Percentiles rank a stretch among this genome's conserved stretches.
These are phyloP conservation scores for Arxiozyma bovina DNA, from an alignment of 1,139 yeast species.

Conservation along the genomic window DNA sequence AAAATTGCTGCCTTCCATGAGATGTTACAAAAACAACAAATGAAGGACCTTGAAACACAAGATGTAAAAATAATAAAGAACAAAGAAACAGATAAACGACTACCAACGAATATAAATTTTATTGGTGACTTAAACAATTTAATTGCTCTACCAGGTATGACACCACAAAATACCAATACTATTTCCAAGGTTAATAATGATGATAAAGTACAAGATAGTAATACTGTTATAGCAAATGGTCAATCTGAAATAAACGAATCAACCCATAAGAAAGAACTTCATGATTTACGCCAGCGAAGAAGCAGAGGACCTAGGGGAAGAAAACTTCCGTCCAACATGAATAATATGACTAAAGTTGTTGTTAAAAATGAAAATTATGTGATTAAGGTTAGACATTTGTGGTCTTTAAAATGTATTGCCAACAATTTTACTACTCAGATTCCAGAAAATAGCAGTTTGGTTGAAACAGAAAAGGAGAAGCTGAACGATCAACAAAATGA, in stretches of 20 bases:
- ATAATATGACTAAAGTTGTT: conserved; percentile 40
- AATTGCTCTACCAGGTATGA: conserved; percentile 63
- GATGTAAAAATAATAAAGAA: background rate
- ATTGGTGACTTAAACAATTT: conserved; percentile 51
- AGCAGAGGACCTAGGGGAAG: conserved; percentile 75
- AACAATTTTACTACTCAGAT: background rate
- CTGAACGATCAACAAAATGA: background rate
- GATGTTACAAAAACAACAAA: conserved; percentile 45
- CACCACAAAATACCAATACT: conserved; percentile 22
- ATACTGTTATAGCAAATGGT: conserved; percentile 8
- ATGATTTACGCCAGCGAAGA: conserved; percentile 41
- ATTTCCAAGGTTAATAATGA: background rate
- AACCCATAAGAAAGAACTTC: conserved; percentile 8
- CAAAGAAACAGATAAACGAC: conserved; percentile 18
- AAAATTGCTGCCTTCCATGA: conserved; percentile 75
- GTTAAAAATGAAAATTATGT: conserved; percentile 30
- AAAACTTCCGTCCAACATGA: conserved; percentile 53
- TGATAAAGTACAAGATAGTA: background rate
- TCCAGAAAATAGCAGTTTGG: background rate
- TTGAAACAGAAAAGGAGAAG: background rate
- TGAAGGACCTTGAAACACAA: conserved; percentile 1
- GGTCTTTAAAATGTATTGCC: conserved; percentile 15
- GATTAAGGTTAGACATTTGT: conserved; percentile 18
- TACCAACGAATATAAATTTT: conserved; percentile 30
- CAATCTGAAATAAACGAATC: background rate